phyloP scores from a whole-genome alignment of 148 eudicot species.

The Suaeda aralocaspica region DNA sequence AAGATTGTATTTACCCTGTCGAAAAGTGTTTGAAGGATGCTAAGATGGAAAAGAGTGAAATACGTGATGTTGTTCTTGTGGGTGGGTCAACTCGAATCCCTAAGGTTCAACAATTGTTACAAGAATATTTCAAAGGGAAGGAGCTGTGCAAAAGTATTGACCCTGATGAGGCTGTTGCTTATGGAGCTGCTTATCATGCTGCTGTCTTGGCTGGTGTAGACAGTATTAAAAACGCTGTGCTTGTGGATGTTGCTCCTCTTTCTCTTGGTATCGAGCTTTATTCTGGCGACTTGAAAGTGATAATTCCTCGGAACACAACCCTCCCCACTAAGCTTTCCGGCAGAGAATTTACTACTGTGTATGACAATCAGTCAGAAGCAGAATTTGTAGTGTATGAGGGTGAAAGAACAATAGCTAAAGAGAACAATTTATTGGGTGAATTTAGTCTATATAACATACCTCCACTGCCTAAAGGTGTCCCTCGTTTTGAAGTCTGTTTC shows the following conservation, averaged over 20 bases:
- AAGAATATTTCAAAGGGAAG: neutral
- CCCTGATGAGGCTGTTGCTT: constrained; percentile 12
- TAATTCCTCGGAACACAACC: neutral
- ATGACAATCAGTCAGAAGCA: neutral
- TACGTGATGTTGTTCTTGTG: neutral
- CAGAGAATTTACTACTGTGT: neutral
- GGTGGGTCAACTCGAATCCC: neutral
- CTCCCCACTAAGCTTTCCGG: neutral
- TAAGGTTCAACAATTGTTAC: neutral
- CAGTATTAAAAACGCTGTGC: neutral
- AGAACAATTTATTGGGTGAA: neutral
- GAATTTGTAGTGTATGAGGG: neutral
- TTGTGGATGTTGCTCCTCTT: neutral
- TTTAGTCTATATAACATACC: neutral
- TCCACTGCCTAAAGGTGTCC: neutral
- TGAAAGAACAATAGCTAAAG: neutral
- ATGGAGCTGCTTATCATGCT: constrained; percentile 5
- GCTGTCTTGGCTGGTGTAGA: neutral
- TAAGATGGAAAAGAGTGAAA: neutral
- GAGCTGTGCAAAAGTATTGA: constrained; percentile 7
- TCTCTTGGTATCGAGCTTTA: neutral
- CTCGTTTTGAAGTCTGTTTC: neutral
- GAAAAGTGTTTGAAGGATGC: constrained; percentile 3
- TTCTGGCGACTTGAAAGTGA: neutral
- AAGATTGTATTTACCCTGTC: neutral